Evolutionary conservation across 257 asterid genomes (phyloP), one percentile per base, ranked within the genome.

Genomic region (Jacaranda mimosifolia): DNA sequence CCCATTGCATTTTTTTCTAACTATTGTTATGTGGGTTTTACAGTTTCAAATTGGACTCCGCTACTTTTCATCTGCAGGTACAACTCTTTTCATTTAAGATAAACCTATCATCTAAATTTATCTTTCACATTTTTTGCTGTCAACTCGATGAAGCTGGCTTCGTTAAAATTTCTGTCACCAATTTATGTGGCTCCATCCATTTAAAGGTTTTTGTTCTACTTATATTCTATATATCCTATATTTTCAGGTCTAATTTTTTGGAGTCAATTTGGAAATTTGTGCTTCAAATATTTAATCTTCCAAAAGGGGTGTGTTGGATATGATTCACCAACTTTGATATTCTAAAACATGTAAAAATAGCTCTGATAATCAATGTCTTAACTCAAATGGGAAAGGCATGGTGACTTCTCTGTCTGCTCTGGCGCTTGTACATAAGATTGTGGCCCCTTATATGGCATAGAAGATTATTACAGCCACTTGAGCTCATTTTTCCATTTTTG

Each of bases 51-150:
- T 53, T 76, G 90, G 93, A 66, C 74, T 86, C 72, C 90, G 97
- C 70, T 77, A 71, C 86, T 90, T 85, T 83, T 92, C 98, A 60
- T 90, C 97, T 32, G 76, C 89, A 82, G 99, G 98, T 95, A 89
- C 51, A 78, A 40, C 77, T 59, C 76, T 77, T 58, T 72, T 36
- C 62, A 57, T 74, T 49, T 40, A 43, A 40, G 45, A 38, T 74
- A 71, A 62, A 74, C 63, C 72, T 75, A 49, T 74, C 62, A 59
- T 68, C 70, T 14, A 9, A 49, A 59, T 62, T 36, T 69, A 35
- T 26, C 32, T 26, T 26, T 26, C 35, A 39, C 42, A n/a, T 12
- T 63, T 73, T 70, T 67, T 15, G 15, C 64, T 76, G 52, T 66
- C 42, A 49, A 80, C 58, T 35, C 68, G 53, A 66, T 77, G 62